Conservation (phyloP, 2,329 filamentous ascomycete genomes). For the Sarocladiaceae sp. region DNA sequence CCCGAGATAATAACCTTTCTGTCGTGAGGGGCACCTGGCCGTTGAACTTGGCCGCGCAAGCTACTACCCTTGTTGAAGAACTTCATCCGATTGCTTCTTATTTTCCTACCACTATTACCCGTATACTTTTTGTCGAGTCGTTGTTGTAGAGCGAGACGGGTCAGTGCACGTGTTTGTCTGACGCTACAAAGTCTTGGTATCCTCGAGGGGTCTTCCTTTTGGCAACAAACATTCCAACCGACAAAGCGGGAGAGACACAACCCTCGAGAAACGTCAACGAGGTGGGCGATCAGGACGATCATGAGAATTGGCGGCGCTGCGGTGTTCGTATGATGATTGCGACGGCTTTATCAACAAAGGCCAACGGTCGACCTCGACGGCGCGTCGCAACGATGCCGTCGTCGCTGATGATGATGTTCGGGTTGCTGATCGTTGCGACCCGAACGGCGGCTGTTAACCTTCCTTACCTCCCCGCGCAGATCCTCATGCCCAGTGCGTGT, state of each 20-base stretch:
- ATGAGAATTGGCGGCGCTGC: constrained; percentile 5
- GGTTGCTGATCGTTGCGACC: neutral
- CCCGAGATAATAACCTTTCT: neutral
- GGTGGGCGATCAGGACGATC: neutral
- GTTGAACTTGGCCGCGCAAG: neutral
- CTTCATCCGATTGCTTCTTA: neutral
- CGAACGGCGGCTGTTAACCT: constrained; percentile 40
- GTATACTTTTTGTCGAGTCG: neutral
- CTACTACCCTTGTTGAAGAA: neutral
- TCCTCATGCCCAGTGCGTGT: constrained; percentile 52
- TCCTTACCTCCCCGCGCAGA: constrained; percentile 74
- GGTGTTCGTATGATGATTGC: neutral
- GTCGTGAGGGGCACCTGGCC: neutral
- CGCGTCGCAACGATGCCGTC: neutral
- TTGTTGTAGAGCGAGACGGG: neutral
- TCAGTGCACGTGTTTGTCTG: neutral
- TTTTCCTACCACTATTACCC: too few relatives aligned
- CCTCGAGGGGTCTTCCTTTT: neutral
- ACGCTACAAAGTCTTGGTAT: neutral
- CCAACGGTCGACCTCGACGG: neutral
- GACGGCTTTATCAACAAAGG: neutral
- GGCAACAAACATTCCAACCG: neutral
- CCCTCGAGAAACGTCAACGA: neutral
- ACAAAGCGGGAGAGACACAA: neutral
- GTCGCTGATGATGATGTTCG: neutral